Evolutionary conservation across 176 grass and related monocot genomes (phyloP).

Genomic region (Poa annua): DNA sequence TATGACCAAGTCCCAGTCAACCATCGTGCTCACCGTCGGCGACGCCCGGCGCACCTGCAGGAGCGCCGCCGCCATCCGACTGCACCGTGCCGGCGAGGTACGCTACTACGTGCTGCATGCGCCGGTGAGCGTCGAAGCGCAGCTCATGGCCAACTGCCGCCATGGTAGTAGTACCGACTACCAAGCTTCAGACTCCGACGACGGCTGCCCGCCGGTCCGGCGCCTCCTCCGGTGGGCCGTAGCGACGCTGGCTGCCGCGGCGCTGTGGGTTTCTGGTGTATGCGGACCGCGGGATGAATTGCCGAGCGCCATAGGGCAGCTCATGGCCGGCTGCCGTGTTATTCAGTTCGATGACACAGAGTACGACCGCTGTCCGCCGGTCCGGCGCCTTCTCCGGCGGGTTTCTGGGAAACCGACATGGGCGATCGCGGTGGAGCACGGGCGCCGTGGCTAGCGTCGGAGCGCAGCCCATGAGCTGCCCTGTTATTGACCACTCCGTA

Average conservation of each 20-base stretch:
- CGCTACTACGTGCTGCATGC: background rate
- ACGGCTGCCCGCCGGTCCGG: background rate
- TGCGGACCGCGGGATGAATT: background rate
- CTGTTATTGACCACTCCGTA: background rate
- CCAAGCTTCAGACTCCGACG: background rate
- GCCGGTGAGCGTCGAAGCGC: background rate
- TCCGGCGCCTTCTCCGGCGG: background rate
- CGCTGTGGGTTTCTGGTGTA: background rate
- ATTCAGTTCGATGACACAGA: background rate
- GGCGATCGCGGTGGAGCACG: too few relatives aligned
- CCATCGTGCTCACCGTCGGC: too few relatives aligned
- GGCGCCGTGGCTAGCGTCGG: background rate
- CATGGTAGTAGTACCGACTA: background rate
- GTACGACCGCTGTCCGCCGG: too few relatives aligned
- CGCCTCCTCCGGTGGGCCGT: background rate
- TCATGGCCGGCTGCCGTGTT: background rate
- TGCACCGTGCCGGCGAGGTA: background rate
- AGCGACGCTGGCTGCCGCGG: background rate
- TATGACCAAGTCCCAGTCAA: too few relatives aligned
- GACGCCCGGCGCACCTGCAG: too few relatives aligned
- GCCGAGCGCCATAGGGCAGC: background rate
- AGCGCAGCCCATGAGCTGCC: background rate
- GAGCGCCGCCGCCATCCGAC: too few relatives aligned
- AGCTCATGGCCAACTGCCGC: background rate
- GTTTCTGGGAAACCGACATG: background rate